Conservation (phyloP, 1,139 yeast genomes). For the Candida freyschussii region DNA sequence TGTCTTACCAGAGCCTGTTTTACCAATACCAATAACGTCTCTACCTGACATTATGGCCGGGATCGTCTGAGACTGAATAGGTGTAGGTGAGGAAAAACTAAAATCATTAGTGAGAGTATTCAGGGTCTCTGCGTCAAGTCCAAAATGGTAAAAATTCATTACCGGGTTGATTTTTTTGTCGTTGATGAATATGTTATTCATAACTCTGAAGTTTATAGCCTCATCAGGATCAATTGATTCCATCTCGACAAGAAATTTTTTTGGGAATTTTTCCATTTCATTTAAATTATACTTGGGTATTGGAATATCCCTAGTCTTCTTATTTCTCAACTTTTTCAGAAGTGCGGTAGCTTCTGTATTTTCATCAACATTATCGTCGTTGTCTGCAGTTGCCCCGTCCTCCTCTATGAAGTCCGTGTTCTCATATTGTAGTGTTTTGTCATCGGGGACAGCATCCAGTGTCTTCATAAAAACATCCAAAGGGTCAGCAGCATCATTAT, state of each 20-base stretch:
- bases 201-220: constrained; percentile 24
- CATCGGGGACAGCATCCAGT: constrained; percentile 10
- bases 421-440: not conserved
- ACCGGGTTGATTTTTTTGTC: constrained; percentile 47
- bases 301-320: constrained; percentile 30
- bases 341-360: constrained; percentile 31
- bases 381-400: constrained; percentile 21
- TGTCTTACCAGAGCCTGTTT: constrained; percentile 96
- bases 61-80: constrained; percentile 87
- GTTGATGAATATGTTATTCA: constrained; percentile 25
- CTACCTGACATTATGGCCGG: constrained; percentile 89
- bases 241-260: constrained; percentile 62
- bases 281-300: constrained; percentile 26
- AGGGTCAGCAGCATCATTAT: constrained; percentile 20
- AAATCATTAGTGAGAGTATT: constrained; percentile 37
- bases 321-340: constrained; percentile 34
- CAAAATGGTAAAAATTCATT: constrained; percentile 74
- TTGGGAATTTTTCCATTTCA: constrained; percentile 51
- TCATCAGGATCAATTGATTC: constrained; percentile 36
- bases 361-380: constrained; percentile 22
- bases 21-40: constrained; percentile 91
- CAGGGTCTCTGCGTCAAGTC: constrained; percentile 59
- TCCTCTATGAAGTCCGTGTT: constrained; percentile 4
- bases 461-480: constrained; percentile 29
- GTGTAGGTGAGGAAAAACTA: constrained; percentile 62